Conservation (phyloP, 2,329 filamentous ascomycete species). For the Trichoderma sp. region DNA sequence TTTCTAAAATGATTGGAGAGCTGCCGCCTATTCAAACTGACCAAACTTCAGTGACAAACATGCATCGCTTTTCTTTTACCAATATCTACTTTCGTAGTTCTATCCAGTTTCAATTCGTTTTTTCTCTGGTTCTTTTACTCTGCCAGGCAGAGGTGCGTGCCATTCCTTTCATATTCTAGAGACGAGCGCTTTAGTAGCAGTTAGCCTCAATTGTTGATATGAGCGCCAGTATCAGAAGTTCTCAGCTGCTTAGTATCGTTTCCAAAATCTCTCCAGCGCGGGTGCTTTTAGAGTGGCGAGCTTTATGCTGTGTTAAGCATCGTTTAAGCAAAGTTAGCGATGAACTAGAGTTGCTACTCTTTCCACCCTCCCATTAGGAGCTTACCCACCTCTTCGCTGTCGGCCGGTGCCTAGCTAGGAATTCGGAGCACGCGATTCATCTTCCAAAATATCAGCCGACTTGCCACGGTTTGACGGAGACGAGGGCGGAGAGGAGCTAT, state of each 20-base stretch:
- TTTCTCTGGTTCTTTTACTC: neutral
- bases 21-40: neutral
- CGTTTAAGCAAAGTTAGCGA: constrained; percentile 19
- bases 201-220: constrained; percentile 22
- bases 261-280: neutral
- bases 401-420: constrained; percentile 23
- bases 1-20: neutral
- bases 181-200: constrained; percentile 17
- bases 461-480: constrained; percentile 48
- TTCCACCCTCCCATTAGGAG: constrained; percentile 11
- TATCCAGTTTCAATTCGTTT: neutral
- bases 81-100: neutral
- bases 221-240: constrained; percentile 27
- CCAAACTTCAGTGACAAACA: neutral
- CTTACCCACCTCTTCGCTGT: constrained; percentile 27
- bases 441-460: constrained; percentile 55
- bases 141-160: neutral
- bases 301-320: constrained; percentile 18
- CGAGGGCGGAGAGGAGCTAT: constrained; percentile 52
- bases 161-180: neutral
- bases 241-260: constrained; percentile 15
- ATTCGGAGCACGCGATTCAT: constrained; percentile 27
- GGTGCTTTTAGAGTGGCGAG: constrained; percentile 4
- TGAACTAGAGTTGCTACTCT: neutral
- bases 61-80: neutral